Base-by-base conservation (phyloP, 371 early-diverging fungal genomes). In the Mortierella sp. region DNA sequence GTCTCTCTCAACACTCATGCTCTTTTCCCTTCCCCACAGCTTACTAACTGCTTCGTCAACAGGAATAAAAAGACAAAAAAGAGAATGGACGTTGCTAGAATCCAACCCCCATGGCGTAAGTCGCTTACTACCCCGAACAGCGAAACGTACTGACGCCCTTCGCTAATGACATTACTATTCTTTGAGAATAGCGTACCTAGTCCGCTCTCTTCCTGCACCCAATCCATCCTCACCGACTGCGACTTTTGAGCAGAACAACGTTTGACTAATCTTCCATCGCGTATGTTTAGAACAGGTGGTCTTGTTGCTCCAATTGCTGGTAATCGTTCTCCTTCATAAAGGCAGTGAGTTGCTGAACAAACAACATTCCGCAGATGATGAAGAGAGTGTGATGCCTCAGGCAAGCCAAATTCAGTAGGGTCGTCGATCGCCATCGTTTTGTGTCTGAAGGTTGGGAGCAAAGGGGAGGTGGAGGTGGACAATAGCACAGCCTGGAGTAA, bases 281-380 rank as follows among this genome's bases (percentile, higher is more conserved):
- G n/a, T n/a, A n/a, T n/a, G n/a, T 34, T 34, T 4, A 34, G 34
- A 34, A 7, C 34, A 10, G 34, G 50, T 27, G 22, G 44, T 25
- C 37, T n/a, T 50, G 51, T 29, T 59, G 51, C 59, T 52, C 45
- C 52, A 58, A 54, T 37, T 61, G 62, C 40, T 67, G 67, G 13
- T 54, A 60, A 25, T 71, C 71, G 49, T 71, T 71, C 34, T 71
- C 71, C 37, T 71, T 63, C 48, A 72, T 62, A 44, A 72, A 62
- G 1, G 60, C 72, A 16, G 57, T 48, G 28, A 72, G 66, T 14
- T 72, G 66, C 34, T 72, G 72, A 14, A 66, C 72, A n/a, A 27
- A 72, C 72, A 1, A 55, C 60, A 52, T 71, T 63, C 12, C 57
- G 63, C 54, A 27, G 73, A 40, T 27, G 48, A 49, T 10, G 67